Conservation (phyloP, 371 early-diverging fungal species). For the Mucor velutinosus region DNA sequence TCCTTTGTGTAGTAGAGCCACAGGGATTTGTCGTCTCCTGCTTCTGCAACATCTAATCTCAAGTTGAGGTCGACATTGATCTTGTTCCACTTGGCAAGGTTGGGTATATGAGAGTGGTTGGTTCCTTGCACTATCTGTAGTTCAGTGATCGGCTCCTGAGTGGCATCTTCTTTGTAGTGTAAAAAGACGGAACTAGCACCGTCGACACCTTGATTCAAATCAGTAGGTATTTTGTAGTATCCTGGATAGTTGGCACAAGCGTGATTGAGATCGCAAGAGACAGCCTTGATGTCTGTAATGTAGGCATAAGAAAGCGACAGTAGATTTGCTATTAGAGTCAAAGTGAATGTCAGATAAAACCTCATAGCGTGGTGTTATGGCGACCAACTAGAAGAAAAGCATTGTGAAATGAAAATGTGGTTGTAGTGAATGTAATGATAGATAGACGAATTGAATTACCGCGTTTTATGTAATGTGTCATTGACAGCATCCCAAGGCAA, state of each 20-base stretch:
- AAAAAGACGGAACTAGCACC: conserved; percentile 40
- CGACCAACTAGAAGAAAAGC: neutral
- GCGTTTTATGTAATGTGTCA: neutral
- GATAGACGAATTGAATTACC: neutral
- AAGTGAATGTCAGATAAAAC: neutral
- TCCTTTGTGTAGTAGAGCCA: conserved; percentile 40
- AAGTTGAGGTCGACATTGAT: conserved; percentile 37
- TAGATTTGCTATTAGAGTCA: neutral
- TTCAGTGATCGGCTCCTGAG: conserved; percentile 30
- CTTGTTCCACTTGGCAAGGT: conserved; percentile 21
- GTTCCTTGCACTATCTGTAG: conserved; percentile 12
- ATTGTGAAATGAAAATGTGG: neutral
- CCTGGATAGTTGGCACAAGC: conserved; percentile 44
- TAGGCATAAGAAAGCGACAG: conserved; percentile 11
- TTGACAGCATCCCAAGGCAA: neutral
- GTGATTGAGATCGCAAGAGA: conserved; percentile 23
- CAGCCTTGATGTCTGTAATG: conserved; percentile 35
- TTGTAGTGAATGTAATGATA: neutral
- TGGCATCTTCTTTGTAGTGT: conserved; percentile 41
- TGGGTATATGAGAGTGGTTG: conserved; percentile 10
- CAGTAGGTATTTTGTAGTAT: conserved; percentile 41
- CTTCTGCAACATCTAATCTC: conserved; percentile 3
- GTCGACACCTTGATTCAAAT: conserved; percentile 46
- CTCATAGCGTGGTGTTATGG: neutral
- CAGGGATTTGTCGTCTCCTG: conserved; percentile 20